Evolutionary conservation across 139 green algal species (phyloP).

Genomic region (Picochlorum sp.): DNA sequence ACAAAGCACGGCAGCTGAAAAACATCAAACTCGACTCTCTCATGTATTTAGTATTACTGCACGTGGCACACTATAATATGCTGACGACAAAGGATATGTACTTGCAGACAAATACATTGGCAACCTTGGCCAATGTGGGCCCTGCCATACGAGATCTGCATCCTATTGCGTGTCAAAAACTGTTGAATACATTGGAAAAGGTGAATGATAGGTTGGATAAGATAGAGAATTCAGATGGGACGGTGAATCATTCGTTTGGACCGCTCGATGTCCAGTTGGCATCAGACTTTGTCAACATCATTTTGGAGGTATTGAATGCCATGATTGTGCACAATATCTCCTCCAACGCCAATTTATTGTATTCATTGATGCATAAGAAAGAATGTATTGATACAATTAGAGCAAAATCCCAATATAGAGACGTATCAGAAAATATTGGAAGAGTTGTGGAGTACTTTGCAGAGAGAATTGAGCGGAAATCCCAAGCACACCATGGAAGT

Average conservation of each 20-base stretch:
- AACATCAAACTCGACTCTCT: constrained; percentile 62
- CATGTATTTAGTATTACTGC: constrained; percentile 66
- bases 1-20: constrained; percentile 54
- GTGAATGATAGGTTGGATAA: neutral
- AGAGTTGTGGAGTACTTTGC: constrained; percentile 51
- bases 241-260: too few species aligned
- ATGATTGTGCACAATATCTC: constrained; percentile 52
- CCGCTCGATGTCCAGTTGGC: constrained; percentile 56
- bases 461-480: constrained; percentile 34
- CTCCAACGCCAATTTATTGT: constrained; percentile 59
- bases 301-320: constrained; percentile 80
- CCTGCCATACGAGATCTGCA: constrained; percentile 55
- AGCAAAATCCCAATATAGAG: constrained; percentile 44
- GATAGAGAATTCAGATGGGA: too few species aligned
- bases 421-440: constrained; percentile 63
- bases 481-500: neutral
- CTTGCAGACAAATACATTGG: constrained; percentile 84
- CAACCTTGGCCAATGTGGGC: constrained; percentile 76
- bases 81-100: constrained; percentile 62
- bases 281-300: constrained; percentile 72
- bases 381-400: constrained; percentile 29
- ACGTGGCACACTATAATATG: constrained; percentile 60
- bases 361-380: constrained; percentile 75
- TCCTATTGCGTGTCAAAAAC: constrained; percentile 61
- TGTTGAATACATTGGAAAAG: constrained; percentile 51